Evolutionary conservation across 176 grass and related monocot species (phyloP).

Genomic region (Zoysia pacifica): DNA sequence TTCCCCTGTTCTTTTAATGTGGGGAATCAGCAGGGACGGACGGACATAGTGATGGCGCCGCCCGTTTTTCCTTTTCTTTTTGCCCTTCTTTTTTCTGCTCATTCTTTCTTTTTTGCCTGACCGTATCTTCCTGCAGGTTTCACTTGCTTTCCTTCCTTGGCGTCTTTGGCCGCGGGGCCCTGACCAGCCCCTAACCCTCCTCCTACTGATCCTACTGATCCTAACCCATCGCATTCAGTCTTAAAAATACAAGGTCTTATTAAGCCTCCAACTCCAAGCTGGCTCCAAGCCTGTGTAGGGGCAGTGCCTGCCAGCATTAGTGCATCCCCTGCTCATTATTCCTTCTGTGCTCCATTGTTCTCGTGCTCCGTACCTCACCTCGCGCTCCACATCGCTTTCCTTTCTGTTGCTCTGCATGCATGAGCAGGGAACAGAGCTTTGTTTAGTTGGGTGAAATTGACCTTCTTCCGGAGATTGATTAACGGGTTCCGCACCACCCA

Average conservation of each 20-base stretch:
- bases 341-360: neutral
- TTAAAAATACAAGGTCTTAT: slow-evolving; percentile 21
- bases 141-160: slow-evolving; percentile 23
- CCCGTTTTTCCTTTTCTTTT: slow-evolving; percentile 14
- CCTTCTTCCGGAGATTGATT: neutral
- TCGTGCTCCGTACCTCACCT: slow-evolving; percentile 6
- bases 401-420: neutral
- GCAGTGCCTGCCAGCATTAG: neutral
- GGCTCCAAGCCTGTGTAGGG: neutral
- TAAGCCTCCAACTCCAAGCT: slow-evolving; percentile 8
- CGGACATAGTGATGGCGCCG: slow-evolving; percentile 26
- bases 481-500: neutral
- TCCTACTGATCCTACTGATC: neutral
- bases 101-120: neutral
- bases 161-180: slow-evolving; percentile 37
- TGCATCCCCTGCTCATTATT: slow-evolving; percentile 18
- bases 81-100: slow-evolving; percentile 17
- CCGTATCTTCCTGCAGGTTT: slow-evolving; percentile 50
- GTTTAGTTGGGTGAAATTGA: neutral
- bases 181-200: neutral
- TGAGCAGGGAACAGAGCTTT: slow-evolving; percentile 5
- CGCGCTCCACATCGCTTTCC: neutral
- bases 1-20: slow-evolving; percentile 38
- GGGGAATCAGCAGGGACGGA: slow-evolving; percentile 8
- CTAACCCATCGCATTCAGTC: slow-evolving; percentile 7